Base-by-base conservation (phyloP, 345 rosid genomes). In the Eucalyptus regnans region DNA sequence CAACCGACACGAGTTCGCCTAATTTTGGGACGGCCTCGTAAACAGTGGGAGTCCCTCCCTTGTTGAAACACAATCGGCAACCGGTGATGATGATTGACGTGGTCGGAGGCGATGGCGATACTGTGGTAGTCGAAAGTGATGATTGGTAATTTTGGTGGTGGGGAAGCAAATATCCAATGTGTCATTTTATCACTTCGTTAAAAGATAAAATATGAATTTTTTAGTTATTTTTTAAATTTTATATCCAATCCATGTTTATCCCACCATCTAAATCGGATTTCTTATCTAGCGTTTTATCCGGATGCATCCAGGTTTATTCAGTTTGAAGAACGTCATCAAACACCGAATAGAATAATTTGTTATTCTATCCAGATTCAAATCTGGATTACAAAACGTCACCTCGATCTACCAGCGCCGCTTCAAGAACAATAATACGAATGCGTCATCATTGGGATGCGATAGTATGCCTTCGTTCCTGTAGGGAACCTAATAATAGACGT, bases 361-460 rank as follows among this genome's bases (percentile, higher is more conserved):
- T 52, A 52, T 52, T 8, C 56, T 52, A 51, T 51, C 20, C 3
- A 50, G 1, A 50, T 5, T 49, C 50, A 49, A 49, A 49, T 2
- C 41, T 41, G 5, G 41, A 41, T 41, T 41, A 41, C 41, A 4
- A 51, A 51, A 51, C 8, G 1, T 7, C 16, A 3, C 4, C 20
- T 51, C 16, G 6, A 50, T 50, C 0, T 50, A 2, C 2, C 0
- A 50, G 1, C 6, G 0, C 2, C 0, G 56, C 54, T 16, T 51
- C 20, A 51, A 51, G 20, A 51, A 51, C 20, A 15, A 15, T 16
- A 50, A 51, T 51, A 52, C 7, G 9, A 52, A 52, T 51, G 22
- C 1, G 2, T 7, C 1, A 51, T 17, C 2, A 0, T 52, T 8
- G 0, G 1, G 22, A 52, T 52, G 56, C 0, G 9, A 23, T 0